phyloP scores from a whole-genome alignment of 2,329 filamentous ascomycete genomes.

The Aspergillus vadensis region DNA sequence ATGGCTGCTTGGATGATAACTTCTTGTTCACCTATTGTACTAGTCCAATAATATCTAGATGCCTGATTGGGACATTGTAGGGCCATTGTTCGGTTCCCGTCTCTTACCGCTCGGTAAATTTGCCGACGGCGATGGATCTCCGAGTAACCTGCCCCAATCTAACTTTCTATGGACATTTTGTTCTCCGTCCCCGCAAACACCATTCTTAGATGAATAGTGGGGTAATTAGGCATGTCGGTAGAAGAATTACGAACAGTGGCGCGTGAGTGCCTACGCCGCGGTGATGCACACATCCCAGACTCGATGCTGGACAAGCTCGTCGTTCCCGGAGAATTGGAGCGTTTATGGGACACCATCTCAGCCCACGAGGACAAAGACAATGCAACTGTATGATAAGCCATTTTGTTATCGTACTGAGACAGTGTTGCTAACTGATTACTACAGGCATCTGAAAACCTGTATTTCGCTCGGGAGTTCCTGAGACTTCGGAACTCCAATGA shows the following conservation, averaged over 20 bases:
- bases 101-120: slow-evolving; percentile 6
- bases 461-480: slow-evolving; percentile 30
- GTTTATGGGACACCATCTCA: slow-evolving; percentile 37
- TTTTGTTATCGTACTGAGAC: neutral
- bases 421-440: neutral
- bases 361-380: slow-evolving; percentile 22
- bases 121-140: neutral
- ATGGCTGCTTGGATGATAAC: neutral
- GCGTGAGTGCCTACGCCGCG: slow-evolving; percentile 25
- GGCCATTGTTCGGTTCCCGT: neutral
- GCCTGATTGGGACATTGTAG: neutral
- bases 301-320: slow-evolving; percentile 10
- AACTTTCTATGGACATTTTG: too few species aligned
- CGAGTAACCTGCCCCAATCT: neutral
- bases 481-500: slow-evolving; percentile 17
- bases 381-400: slow-evolving; percentile 24
- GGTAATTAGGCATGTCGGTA: slow-evolving; percentile 15
- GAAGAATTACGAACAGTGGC: slow-evolving; percentile 32
- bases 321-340: slow-evolving; percentile 20
- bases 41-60: neutral
- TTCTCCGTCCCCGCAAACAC: too few species aligned
- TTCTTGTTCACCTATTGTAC: too few species aligned
- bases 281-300: slow-evolving; percentile 11
- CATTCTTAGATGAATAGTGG: too few species aligned
- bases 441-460: slow-evolving; percentile 37